Conservation (phyloP, 2,329 filamentous ascomycete species). For the Neospermospora avenae region DNA sequence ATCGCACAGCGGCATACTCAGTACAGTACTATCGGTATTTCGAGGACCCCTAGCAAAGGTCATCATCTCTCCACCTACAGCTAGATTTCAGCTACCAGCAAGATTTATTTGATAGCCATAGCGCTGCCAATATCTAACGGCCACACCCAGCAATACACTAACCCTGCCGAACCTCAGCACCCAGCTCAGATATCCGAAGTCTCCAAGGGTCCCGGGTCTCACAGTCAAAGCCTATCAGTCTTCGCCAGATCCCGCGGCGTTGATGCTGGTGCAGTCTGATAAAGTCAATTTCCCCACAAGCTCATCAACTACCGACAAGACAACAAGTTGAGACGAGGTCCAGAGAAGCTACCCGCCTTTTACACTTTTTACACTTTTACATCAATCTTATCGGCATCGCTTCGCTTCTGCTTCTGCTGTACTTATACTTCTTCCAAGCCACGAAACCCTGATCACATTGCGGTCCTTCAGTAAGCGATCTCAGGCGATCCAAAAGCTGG, state of each 20-base stretch:
- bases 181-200: neutral
- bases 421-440: neutral
- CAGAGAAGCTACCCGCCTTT: neutral
- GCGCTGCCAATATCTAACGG: neutral
- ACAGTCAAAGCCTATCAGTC: neutral
- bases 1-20: neutral
- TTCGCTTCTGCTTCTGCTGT: slow-evolving; percentile 10
- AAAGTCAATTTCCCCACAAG: slow-evolving; percentile 2
- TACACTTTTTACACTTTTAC: too few relatives aligned
- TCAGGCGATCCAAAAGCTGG: neutral
- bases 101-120: neutral
- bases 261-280: neutral
- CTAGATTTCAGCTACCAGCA: neutral
- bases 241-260: neutral
- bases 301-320: slow-evolving; percentile 5
- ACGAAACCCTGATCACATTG: neutral
- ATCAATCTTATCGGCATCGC: slow-evolving; percentile 1
- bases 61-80: slow-evolving; percentile 7
- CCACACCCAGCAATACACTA: neutral
- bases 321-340: neutral
- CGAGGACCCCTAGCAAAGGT: slow-evolving; percentile 3
- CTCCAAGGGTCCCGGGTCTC: neutral
- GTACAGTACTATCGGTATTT: neutral
- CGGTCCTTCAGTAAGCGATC: neutral
- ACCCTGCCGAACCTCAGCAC: neutral